A percentile compares a stretch with the other conserved stretches of the same genome.
Conservation (phyloP, 331 rosid species). For the Quercus lobata region DNA sequence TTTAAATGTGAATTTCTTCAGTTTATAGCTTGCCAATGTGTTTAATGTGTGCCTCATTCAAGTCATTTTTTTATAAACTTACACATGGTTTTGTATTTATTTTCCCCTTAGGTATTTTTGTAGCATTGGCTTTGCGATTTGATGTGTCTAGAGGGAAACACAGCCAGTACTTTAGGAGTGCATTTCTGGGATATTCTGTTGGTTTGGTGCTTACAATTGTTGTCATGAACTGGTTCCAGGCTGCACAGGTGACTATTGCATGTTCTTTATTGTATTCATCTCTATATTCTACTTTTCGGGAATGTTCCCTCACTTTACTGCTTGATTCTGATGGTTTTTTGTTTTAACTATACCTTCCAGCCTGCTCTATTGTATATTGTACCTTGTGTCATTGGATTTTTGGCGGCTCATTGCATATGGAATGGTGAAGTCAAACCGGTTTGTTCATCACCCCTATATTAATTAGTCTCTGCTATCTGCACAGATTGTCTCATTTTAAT, state of each 20-base stretch:
- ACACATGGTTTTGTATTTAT: not conserved
- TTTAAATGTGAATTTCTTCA: not conserved
- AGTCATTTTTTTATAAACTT: not conserved
- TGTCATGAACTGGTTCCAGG: conserved; percentile 99
- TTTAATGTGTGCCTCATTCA: too few relatives aligned
- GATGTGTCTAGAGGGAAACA: conserved; percentile 87
- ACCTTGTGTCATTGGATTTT: conserved; percentile 86
- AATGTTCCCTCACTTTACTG: conserved; percentile 5
- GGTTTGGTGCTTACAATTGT: conserved; percentile 88
- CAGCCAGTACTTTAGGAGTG: conserved; percentile 88
- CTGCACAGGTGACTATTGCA: conserved; percentile 81
- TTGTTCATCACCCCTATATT: conserved; percentile 22
- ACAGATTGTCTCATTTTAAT: not conserved
- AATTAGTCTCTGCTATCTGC: not conserved
- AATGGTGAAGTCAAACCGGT: conserved; percentile 96
- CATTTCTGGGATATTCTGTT: conserved; percentile 75
- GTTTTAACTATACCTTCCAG: conserved; percentile 35
- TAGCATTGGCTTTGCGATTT: conserved; percentile 93
- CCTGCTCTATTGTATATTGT: conserved; percentile 97
- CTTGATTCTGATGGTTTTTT: not conserved
- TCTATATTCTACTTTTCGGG: not conserved
- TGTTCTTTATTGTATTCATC: conserved; percentile 3
- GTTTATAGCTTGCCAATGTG: not conserved
- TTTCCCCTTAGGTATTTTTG: conserved; percentile 72
- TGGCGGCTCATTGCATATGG: conserved; percentile 92